A percentile compares a stretch with the other conserved stretches of the same genome.
phyloP scores from a whole-genome alignment of 805 yeast genomes.

The Yamadazyma nakazawae region DNA sequence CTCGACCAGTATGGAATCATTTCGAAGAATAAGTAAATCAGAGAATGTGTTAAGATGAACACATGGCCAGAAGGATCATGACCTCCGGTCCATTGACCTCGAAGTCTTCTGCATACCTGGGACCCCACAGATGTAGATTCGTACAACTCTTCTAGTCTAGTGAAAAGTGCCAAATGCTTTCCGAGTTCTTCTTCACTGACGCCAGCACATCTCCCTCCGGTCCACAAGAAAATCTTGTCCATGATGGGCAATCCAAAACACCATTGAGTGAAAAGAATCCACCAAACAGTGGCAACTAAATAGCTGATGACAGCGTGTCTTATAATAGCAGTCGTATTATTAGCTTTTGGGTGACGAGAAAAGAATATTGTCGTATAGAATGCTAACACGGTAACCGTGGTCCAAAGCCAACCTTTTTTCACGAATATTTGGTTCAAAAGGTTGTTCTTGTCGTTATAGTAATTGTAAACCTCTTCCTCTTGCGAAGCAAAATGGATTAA shows the following conservation, averaged over 20 bases:
- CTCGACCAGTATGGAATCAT: slow-evolving; percentile 38
- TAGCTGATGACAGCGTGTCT: slow-evolving; percentile 40
- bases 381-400: slow-evolving; percentile 33
- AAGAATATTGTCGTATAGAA: slow-evolving; percentile 23
- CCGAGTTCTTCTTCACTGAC: slow-evolving; percentile 15
- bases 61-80: slow-evolving; percentile 97
- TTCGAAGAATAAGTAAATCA: slow-evolving; percentile 66
- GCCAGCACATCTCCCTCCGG: slow-evolving; percentile 76
- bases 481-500: slow-evolving; percentile 44
- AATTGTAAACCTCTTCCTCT: slow-evolving; percentile 44
- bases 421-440: slow-evolving; percentile 72
- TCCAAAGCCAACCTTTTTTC: slow-evolving; percentile 94
- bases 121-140: slow-evolving; percentile 24
- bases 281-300: slow-evolving; percentile 63
- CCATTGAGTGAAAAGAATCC: slow-evolving; percentile 88
- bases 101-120: slow-evolving; percentile 41
- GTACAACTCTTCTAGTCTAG: slow-evolving; percentile 6
- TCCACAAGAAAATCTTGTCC: slow-evolving; percentile 75
- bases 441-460: slow-evolving; percentile 62
- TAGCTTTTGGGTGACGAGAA: slow-evolving; percentile 9
- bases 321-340: slow-evolving; percentile 8
- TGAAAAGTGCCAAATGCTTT: slow-evolving; percentile 13
- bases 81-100: slow-evolving; percentile 74
- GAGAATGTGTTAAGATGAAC: slow-evolving; percentile 67
- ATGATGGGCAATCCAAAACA: slow-evolving; percentile 79